phyloP scores from a whole-genome alignment of 2,329 filamentous ascomycete species.

The Calonectria pseudoreteaudii region DNA sequence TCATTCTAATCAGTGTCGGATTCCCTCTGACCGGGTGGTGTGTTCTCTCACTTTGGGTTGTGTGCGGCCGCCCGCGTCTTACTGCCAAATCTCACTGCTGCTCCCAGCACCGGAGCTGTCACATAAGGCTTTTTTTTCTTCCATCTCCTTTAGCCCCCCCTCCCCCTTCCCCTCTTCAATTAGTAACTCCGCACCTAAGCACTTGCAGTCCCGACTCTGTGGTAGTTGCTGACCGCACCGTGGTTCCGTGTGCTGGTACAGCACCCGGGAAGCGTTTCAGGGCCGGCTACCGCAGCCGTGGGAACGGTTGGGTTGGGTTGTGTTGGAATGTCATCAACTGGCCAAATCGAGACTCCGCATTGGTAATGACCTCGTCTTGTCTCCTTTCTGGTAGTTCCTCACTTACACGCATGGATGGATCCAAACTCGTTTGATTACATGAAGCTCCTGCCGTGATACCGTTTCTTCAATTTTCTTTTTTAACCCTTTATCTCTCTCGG shows the following conservation, averaged over 20 bases:
- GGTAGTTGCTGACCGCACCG: slow-evolving; percentile 4
- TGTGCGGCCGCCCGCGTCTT: neutral
- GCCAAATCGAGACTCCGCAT: neutral
- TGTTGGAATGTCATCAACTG: neutral
- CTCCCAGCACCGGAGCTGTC: neutral
- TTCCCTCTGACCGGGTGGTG: neutral
- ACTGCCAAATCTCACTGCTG: neutral
- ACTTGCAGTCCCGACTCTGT: neutral
- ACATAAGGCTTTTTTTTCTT: neutral
- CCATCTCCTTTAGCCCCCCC: neutral
- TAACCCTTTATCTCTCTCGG: neutral
- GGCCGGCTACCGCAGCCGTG: neutral
- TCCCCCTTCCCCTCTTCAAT: neutral
- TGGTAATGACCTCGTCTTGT: neutral
- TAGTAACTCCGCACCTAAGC: neutral
- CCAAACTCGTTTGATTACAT: slow-evolving; percentile 1
- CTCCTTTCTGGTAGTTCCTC: slow-evolving; percentile 1
- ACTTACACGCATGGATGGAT: neutral
- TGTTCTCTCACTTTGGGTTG: neutral
- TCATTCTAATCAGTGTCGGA: neutral
- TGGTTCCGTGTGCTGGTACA: neutral
- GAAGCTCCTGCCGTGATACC: neutral
- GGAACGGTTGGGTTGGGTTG: neutral
- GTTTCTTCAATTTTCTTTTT: neutral
- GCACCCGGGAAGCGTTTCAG: neutral